Evolutionary conservation across 2,329 filamentous ascomycete species (phyloP).

Genomic region (Microdochium paspali): DNA sequence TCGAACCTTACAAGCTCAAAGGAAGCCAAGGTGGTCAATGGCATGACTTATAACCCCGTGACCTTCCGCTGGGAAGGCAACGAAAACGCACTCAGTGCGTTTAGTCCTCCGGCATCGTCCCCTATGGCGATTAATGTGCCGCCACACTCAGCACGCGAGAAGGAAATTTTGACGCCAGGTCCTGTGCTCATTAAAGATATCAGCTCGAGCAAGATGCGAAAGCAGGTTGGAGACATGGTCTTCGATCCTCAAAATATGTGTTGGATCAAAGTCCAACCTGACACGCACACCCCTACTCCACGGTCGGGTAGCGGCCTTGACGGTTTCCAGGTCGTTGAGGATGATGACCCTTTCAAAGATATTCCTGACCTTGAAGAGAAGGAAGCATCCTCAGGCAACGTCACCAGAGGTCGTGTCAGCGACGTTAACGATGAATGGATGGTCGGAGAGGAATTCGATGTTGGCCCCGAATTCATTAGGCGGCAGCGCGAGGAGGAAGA

Average conservation of each 20-base stretch:
- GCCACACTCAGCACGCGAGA: constrained; percentile 37
- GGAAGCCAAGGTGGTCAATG: constrained; percentile 78
- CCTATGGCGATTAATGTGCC: constrained; percentile 40
- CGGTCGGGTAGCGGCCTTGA: constrained; percentile 50
- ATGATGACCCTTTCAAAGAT: constrained; percentile 82
- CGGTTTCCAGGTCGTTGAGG: constrained; percentile 62
- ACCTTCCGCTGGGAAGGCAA: constrained; percentile 94
- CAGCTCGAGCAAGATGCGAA: constrained; percentile 72
- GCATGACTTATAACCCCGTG: constrained; percentile 89
- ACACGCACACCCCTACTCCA: constrained; percentile 34
- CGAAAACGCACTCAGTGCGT: constrained; percentile 71
- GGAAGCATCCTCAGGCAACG: constrained; percentile 36
- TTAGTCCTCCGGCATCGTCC: constrained; percentile 55
- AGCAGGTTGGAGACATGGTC: constrained; percentile 96
- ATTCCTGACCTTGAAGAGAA: constrained; percentile 84
- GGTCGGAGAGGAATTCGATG: constrained; percentile 93
- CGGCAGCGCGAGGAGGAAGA: constrained; percentile 87
- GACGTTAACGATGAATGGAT: constrained; percentile 69
- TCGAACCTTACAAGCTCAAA: constrained; percentile 68
- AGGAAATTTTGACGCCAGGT: constrained; percentile 49
- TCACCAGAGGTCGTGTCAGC: constrained; percentile 40
- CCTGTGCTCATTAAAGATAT: constrained; percentile 88
- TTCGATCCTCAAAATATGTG: constrained; percentile 97
- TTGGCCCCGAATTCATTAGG: constrained; percentile 86
- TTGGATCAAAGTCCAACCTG: constrained; percentile 68